Evolutionary conservation across 495 filamentous ascomycete species (phyloP).

Genomic region (Hyaloscypha bicolor): DNA sequence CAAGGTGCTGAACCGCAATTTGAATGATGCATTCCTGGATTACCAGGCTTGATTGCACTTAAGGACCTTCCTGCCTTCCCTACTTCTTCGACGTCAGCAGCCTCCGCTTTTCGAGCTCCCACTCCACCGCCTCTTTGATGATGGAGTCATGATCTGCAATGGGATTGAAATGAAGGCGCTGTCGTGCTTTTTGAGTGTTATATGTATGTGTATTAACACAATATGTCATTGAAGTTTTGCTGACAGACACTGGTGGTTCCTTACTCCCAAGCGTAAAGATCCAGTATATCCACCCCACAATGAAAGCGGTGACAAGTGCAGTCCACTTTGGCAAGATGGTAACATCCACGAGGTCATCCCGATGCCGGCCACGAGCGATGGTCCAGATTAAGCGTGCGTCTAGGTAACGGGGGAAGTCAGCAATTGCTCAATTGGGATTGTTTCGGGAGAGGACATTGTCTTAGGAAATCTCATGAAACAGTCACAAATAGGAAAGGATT

Average conservation of each 20-base stretch:
- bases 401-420: neutral
- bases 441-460: too few species aligned
- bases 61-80: too few species aligned
- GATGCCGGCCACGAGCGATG: neutral
- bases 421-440: too few species aligned
- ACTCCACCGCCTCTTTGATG: neutral
- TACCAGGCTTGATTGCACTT: too few species aligned
- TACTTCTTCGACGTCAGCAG: too few species aligned
- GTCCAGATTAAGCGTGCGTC: neutral
- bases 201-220: neutral
- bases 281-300: neutral
- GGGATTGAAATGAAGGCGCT: neutral
- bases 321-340: neutral
- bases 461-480: neutral
- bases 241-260: neutral
- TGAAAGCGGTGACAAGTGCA: neutral
- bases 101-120: neutral
- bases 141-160: neutral
- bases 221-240: neutral
- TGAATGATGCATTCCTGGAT: too few species aligned
- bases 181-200: neutral
- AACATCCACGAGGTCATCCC: neutral
- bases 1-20: too few species aligned
- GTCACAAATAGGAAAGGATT: too few species aligned
- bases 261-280: neutral